These are phyloP conservation scores for Austroboletus niveus DNA, from an alignment of 1,284 basidiomycete genomes.

Conservation along the genomic window DNA sequence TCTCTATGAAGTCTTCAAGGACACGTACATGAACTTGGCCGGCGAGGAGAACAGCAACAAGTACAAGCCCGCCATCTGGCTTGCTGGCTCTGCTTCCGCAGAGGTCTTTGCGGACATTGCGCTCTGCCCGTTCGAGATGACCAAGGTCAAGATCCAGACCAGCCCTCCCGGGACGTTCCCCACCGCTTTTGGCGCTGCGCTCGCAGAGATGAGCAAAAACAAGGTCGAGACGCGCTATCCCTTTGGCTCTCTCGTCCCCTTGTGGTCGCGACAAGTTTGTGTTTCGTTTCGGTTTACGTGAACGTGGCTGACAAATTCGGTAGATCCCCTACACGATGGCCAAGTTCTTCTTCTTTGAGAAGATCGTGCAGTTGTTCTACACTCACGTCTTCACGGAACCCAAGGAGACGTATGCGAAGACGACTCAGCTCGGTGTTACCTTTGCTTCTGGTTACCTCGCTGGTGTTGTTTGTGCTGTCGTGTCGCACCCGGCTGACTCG, in stretches of 20 bases:
- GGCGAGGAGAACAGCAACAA: constrained; percentile 81
- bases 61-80: constrained; percentile 94
- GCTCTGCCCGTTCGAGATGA: constrained; percentile 81
- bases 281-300: not conserved
- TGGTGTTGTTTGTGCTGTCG: constrained; percentile 79
- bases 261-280: constrained; percentile 79
- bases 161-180: constrained; percentile 73
- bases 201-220: constrained; percentile 61
- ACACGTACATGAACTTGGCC: constrained; percentile 80
- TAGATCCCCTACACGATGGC: constrained; percentile 87
- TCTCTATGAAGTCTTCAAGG: constrained; percentile 96
- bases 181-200: constrained; percentile 64
- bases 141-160: constrained; percentile 84
- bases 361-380: constrained; percentile 76
- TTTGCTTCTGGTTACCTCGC: constrained; percentile 82
- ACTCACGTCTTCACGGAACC: constrained; percentile 70
- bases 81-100: constrained; percentile 89
- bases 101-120: constrained; percentile 95
- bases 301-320: too few species aligned
- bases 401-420: constrained; percentile 69
- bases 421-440: constrained; percentile 76
- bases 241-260: constrained; percentile 76
- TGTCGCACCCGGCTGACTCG: constrained; percentile 81
- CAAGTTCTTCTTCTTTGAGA: constrained; percentile 85
- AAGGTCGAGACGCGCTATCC: constrained; percentile 73